Conservation (phyloP, 176 grass and related monocot species). For the Carex cristatella region DNA sequence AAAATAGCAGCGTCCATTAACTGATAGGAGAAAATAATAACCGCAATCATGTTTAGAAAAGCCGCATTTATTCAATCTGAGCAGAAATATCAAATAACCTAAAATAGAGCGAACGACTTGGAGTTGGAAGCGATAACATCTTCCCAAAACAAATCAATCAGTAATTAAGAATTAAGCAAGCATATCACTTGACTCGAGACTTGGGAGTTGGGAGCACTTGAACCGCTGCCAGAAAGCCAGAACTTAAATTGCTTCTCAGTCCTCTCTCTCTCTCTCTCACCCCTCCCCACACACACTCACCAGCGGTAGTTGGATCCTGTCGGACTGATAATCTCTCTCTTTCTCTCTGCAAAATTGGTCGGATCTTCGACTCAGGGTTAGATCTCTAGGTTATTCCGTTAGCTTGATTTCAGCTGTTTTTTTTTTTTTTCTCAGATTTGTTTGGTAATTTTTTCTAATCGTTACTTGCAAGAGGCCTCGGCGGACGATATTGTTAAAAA, state of each 20-base stretch:
- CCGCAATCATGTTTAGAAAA: no score
- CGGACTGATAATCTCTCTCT: not conserved
- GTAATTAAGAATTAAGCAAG: not conserved
- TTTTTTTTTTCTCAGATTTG: not conserved
- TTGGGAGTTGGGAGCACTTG: not conserved
- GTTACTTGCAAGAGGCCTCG: not conserved
- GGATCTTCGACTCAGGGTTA: constrained; percentile 9
- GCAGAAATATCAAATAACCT: not conserved
- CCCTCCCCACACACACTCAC: not conserved
- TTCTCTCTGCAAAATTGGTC: not conserved
- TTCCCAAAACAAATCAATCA: constrained; percentile 7
- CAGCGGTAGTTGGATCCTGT: constrained; percentile 23
- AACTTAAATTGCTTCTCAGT: constrained; percentile 1
- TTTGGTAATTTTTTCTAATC: not conserved
- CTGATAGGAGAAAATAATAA: no score
- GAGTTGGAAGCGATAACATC: not conserved
- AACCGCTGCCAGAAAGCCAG: not conserved
- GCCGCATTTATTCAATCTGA: no score
- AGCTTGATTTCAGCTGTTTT: not conserved
- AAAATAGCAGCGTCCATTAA: no score
- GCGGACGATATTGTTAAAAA: not conserved
- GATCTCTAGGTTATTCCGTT: not conserved
- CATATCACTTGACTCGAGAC: not conserved
- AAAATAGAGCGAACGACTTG: not conserved
- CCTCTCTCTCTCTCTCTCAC: not conserved